Base-by-base conservation (phyloP, 345 rosid genomes). In the Iberis pinnata region DNA sequence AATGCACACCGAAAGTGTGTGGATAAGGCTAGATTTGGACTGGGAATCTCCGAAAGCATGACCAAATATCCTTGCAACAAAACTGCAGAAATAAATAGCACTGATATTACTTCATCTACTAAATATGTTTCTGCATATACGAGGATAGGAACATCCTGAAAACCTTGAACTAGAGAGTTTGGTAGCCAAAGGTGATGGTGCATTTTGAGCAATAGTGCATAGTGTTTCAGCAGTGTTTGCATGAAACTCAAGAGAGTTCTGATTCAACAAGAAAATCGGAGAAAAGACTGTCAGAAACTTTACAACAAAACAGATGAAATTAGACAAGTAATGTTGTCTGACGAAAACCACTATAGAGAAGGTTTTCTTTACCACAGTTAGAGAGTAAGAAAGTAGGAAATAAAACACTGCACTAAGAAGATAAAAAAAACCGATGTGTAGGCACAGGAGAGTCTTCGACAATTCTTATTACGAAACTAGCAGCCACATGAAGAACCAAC, bases 1-100 rank as follows among this genome's bases (percentile, higher is more conserved):
- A 58, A 92, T 92, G 72, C 98, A 92, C 51, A 92, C 98, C 18
- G 98, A 88, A 56, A 92, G 93, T 5, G 95, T 83, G 73, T 92
- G 78, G 48, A 88, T 95, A 71, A 85, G 98, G 54, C 88, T 79
- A 57, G 95, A 92, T 69, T 85, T 83, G 38, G 98, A 92, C 65
- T 71, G 73, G 44, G 97, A 76, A 73, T 85, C 97, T 73, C 78
- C 97, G 64, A 92, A 57, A 37, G 97, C 97, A 76, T 88, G 98
- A 58, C 80, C 71, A 69, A 92, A 92, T 61, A 92, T 89, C 72
- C 93, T 78, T 58, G 78, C 88, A 67, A 92, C 90, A 64, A 77
- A 92, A 72, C 98, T 92, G 90, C 73, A 63, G 8, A 54, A 9
- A 64, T 29, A 63, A 18, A 61, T 17, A 42, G 31, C 19, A 49